Base-by-base conservation (phyloP, 345 rosid genomes). In the Physaria fendleri region DNA sequence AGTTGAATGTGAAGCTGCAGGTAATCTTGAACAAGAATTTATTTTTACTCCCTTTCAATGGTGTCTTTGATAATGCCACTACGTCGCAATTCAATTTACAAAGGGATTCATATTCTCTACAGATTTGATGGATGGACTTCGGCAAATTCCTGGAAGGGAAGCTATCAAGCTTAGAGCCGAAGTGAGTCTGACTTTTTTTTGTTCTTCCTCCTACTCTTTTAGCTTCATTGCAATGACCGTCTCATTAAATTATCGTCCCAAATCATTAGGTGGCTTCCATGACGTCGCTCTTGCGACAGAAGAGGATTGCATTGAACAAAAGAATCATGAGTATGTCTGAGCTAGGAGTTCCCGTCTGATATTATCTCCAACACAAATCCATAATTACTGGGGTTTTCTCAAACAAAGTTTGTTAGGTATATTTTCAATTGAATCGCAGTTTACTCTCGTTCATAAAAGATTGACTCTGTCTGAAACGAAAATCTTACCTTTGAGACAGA, bases 161-260 rank as follows among this genome's bases (percentile, higher is more conserved):
- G 85, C 97, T 9, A 66, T 93, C 70, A 86, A 89, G 82, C 95
- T 93, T 53, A 74, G 99, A 66, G 95, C 95, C 23, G 99, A 93
- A 86, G 99, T 66, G 74, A 74, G 76, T 71, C 28, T 1, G 7
- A 18, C 21, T 8, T 33, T 21, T 37, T 51, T 8, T 33, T 21
- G 29, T 51, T 45, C 33, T n/a, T 30, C 28, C 9, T 34, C 30
- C 34, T 10, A 22, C 41, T 48, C 34, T 41, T 18, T 35, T 23
- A 33, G 34, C 34, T 23, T 33, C n/a, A 41, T 14, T 41, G 59
- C 33, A 20, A n/a, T 25, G 27, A 18, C 23, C 20, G 24, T 22
- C 17, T 50, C 12, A 33, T 40, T 8, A 56, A 46, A n/a, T 9
- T 40, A 6, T 40, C 8, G 28, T 24, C 39, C 30, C 32, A 25